These are phyloP conservation scores for Metschnikowia lachancei DNA, from an alignment of 805 yeast species.

Conservation along the genomic window DNA sequence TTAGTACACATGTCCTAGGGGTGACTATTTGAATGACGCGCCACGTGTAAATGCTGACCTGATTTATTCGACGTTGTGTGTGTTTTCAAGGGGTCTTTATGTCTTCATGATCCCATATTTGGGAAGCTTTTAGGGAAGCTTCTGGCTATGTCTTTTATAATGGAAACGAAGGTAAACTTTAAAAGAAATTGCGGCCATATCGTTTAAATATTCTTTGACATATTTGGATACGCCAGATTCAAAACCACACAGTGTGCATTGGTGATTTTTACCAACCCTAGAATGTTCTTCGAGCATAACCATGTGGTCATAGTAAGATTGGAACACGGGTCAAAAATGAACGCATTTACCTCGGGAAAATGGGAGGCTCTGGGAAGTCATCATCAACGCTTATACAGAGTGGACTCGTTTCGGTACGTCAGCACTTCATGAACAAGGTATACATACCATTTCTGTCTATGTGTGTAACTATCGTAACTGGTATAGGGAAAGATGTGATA, in stretches of 20 bases:
- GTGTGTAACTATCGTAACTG: slow-evolving; percentile 13
- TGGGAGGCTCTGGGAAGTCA: not conserved
- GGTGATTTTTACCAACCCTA: too few relatives aligned
- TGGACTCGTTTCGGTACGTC: not conserved
- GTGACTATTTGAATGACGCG: not conserved
- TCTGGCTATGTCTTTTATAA: too few relatives aligned
- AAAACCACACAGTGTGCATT: too few relatives aligned
- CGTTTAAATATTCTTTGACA: too few relatives aligned
- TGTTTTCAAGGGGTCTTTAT: too few relatives aligned
- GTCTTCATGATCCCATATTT: too few relatives aligned
- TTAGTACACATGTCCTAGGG: slow-evolving; percentile 13
- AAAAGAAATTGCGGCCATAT: too few relatives aligned
- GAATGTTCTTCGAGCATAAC: not conserved
- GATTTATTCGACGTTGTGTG: too few relatives aligned
- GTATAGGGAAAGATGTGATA: slow-evolving; percentile 14
- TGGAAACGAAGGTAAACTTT: too few relatives aligned
- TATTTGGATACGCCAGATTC: too few relatives aligned
- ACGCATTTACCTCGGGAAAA: not conserved
- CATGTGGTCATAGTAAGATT: too few relatives aligned
- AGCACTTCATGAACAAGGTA: slow-evolving; percentile 4
- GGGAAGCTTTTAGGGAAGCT: too few relatives aligned
- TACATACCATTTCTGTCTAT: slow-evolving; percentile 24
- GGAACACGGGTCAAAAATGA: not conserved
- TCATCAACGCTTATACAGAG: not conserved
- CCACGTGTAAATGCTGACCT: not conserved